Evolutionary conservation across 2,329 filamentous ascomycete species (phyloP), one percentile per base, ranked within the genome.

Genomic region (Cyanodermella asteris): DNA sequence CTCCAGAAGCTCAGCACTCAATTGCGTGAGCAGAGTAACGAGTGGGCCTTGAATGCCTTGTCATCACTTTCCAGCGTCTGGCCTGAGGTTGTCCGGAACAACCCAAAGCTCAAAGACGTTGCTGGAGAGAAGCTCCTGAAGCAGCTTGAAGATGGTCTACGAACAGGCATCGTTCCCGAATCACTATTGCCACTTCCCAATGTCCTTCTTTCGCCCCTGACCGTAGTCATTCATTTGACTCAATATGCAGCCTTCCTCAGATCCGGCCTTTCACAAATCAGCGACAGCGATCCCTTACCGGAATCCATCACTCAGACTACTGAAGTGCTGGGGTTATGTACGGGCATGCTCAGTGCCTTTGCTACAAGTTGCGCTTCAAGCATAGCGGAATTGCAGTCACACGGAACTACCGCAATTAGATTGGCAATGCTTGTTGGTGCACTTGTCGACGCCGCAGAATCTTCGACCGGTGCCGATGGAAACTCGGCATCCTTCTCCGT

Each of bases 371-470:
- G 41, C 29, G 35, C 45, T 10, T 6, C 20, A 2, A 43, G 35
- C 15, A 22, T 24, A 2, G 18, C 28, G 0, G 37, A 51, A 1
- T 35, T 56, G n/a, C 23, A 40, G 15, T 28, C 35, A 6, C 42
- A 51, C 30, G 50, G 45, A 1, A 41, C 47, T 3, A 40, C 36
- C 0, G 51, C 51, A 0, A 23, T 56, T 3, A 41, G 50, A 0
- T 28, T 59, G 3, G 50, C 38, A 0, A 40, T 51, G 38, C 33
- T 50, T 2, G 39, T 50, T 13, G 53, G 48, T 1, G 42, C 38
- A 1, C 16, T 51, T 3, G 45, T 51, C 0, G 53, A 51, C 31
- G 38, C 38, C 5, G 29, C 44, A 8, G 45, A 53, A n/a, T n/a
- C n/a, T n/a, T 32, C 18, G 11, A 29, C 21, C 8, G 29, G 34